Conservation (phyloP, 106 monocot species). For the Allium sativum region DNA sequence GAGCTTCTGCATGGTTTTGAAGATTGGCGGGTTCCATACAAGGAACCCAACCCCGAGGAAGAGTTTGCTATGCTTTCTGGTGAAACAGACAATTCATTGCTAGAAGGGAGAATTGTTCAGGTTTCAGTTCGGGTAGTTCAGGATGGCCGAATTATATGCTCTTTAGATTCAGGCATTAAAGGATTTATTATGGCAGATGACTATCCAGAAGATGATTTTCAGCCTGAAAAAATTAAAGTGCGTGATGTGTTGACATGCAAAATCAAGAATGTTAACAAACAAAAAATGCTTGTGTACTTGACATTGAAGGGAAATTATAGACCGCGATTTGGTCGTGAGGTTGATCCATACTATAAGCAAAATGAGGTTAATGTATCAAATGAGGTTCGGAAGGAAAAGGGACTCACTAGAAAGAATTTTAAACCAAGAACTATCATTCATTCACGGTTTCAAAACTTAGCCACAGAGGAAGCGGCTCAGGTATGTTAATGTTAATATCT, state of each 20-base stretch:
- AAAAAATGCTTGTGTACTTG: conserved; percentile 50
- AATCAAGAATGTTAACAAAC: conserved; percentile 61
- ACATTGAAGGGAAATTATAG: conserved; percentile 57
- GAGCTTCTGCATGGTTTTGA: conserved; percentile 78
- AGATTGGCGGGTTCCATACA: conserved; percentile 59
- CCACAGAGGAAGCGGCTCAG: conserved; percentile 84
- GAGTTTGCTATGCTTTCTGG: conserved; percentile 84
- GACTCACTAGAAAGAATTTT: conserved; percentile 59
- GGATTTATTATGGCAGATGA: conserved; percentile 56
- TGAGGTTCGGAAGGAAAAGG: conserved; percentile 57
- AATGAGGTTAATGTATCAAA: conserved; percentile 34
- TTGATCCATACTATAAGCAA: conserved; percentile 49
- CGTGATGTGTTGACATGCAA: conserved; percentile 84
- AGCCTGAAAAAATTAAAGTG: conserved; percentile 47
- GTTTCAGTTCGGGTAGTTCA: conserved; percentile 63
- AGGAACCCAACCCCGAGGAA: conserved; percentile 68
- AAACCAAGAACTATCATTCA: conserved; percentile 94
- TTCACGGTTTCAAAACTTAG: conserved; percentile 81
- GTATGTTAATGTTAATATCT: conserved; percentile 12
- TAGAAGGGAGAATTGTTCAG: conserved; percentile 78
- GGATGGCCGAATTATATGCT: conserved; percentile 60
- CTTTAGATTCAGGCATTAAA: conserved; percentile 72
- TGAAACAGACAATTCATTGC: conserved; percentile 84
- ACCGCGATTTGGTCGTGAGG: conserved; percentile 14
- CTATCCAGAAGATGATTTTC: conserved; percentile 44